Evolutionary conservation across 164 flowering plant species (phyloP), one percentile per base, ranked within the genome.

Genomic region (Vitis riparia): DNA sequence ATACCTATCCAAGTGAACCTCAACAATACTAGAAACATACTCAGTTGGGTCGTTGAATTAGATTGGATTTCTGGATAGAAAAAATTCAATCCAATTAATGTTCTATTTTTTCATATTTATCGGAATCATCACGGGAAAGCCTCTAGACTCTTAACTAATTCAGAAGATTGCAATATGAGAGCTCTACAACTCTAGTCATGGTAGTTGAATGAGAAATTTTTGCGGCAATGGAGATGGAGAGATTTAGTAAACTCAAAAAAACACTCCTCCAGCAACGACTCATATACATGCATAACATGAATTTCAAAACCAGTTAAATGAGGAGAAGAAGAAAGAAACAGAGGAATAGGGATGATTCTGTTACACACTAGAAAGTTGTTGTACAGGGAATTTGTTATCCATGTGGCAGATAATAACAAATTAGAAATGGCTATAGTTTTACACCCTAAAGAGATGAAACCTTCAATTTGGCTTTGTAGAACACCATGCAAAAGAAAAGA

Each of bases 1-100:
- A 11, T 97, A 91, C 67, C 99, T 88, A 56, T 89, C 88, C 85
- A 94, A 84, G 32, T 67, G 79, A 59, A 94, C 86, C 84, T 89
- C 27, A 23, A 23, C 27, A 23, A 23, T 23, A 23, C 27, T 23
- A 23, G 80, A 32, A 78, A 14, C 3, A 51, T 23, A 23, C 27
- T 23, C 27, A 23, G 27, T 23, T 23, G 27, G 27, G 27, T 23
- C 27, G 27, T 23, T 23, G 27, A 23, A 23, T 23, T 23, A 23
- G 27, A 23, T 19, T 16, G 59, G 32, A 12, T 63, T 48, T 47
- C 14, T 19, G 29, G 49, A 1, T 12, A 48, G n/a, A 8, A 48
- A 17, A 23, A 23, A 23, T 23, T 23, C 27, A 23, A 23, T 23
- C 27, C 27, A 23, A 19, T 19, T 19, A 19, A 23, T 23, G 27